Conservation (phyloP, 1,284 basidiomycete species). For the Trichosporon ovoides region DNA sequence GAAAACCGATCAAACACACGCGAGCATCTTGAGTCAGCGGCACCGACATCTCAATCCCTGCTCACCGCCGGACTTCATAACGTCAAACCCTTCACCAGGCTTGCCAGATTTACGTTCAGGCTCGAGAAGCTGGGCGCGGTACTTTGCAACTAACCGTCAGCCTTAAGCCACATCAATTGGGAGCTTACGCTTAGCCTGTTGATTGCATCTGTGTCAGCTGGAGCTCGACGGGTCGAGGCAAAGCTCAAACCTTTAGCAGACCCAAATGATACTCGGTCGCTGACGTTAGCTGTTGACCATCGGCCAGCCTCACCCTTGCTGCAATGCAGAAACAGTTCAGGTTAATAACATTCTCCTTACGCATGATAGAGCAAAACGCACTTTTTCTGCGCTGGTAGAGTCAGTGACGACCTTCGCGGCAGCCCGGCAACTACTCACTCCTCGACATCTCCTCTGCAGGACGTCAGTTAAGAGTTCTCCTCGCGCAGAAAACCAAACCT, state of each 20-base stretch:
- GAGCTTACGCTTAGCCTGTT: slow-evolving; percentile 37
- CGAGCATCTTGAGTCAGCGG: slow-evolving; percentile 61
- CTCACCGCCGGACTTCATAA: slow-evolving; percentile 75
- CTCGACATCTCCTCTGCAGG: slow-evolving; percentile 87
- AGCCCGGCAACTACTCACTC: slow-evolving; percentile 56
- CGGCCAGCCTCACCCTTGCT: slow-evolving; percentile 22
- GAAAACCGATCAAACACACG: slow-evolving; percentile 89
- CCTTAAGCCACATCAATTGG: background rate
- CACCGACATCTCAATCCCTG: background rate
- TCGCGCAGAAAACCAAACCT: background rate
- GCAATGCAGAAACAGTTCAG: background rate
- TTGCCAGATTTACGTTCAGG: slow-evolving; percentile 69
- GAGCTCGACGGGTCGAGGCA: no score
- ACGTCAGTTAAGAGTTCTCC: background rate
- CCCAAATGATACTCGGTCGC: slow-evolving; percentile 83
- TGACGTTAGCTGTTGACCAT: slow-evolving; percentile 32
- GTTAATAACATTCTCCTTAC: background rate
- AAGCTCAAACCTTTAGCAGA: slow-evolving; percentile 35
- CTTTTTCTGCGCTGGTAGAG: slow-evolving; percentile 75
- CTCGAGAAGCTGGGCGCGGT: slow-evolving; percentile 82
- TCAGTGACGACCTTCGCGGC: background rate
- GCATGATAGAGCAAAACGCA: slow-evolving; percentile 33
- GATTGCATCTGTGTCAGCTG: background rate
- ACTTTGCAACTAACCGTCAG: slow-evolving; percentile 61
- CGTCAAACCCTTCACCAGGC: slow-evolving; percentile 79